Percentiles rank a stretch among this genome's conserved stretches.
These are phyloP conservation scores for Psilocybe tampanensis DNA, from an alignment of 768 basidiomycete species.

Conservation along the genomic window DNA sequence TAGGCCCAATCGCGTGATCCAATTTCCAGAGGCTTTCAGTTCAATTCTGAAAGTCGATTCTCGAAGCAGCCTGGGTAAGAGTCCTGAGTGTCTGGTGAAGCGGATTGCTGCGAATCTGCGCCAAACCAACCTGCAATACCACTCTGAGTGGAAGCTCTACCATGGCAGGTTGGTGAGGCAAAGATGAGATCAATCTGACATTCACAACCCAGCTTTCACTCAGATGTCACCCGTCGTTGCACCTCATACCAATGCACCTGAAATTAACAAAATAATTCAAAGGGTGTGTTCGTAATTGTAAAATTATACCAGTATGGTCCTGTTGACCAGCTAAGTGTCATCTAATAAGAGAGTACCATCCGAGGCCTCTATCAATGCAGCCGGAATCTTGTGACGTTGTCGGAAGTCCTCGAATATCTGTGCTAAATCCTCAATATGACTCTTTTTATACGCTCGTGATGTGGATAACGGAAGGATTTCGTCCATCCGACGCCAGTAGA, in stretches of 20 bases:
- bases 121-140: constrained; percentile 12
- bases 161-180: constrained; percentile 14
- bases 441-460: constrained; percentile 16
- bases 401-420: constrained; percentile 16
- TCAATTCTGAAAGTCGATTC: background rate
- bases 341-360: constrained; percentile 1
- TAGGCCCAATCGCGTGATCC: background rate
- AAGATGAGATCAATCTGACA: background rate
- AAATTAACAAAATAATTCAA: no score
- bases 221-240: background rate
- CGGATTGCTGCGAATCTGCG: background rate
- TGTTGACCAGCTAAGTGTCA: no score
- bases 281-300: background rate
- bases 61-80: background rate
- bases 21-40: background rate
- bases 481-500: constrained; percentile 28
- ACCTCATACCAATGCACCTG: background rate
- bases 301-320: no score
- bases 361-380: background rate
- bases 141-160: constrained; percentile 12
- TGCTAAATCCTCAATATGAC: constrained; percentile 4
- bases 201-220: constrained; percentile 10
- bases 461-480: constrained; percentile 20
- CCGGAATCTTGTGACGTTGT: constrained; percentile 1
- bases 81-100: background rate